Base-by-base conservation (phyloP, 2,329 filamentous ascomycete species). In the Arthrobotrys entomopaga region DNA sequence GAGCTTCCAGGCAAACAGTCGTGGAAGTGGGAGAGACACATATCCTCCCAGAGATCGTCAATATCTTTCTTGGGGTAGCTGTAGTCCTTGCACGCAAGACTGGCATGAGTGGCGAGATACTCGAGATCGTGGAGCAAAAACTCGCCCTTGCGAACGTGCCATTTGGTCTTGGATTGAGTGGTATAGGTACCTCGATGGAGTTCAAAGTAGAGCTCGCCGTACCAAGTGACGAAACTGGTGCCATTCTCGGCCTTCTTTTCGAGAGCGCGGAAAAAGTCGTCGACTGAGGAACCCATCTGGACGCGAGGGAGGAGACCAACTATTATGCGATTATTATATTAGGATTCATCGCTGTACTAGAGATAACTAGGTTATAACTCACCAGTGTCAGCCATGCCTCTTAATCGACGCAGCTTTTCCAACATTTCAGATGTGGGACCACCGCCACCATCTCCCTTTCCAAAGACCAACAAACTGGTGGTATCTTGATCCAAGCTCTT, bases 151-250 rank as follows among this genome's bases (percentile, higher is more conserved):
- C 95, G 88, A 81, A 98, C 99, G 84, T 96, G 94, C 78, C 88
- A 88, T 84, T 99, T 99, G 84, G 97, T 99, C 83, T 97, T 97
- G 72, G 93, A 91, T 81, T 98, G 94, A 0, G 94, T 97, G 2
- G 95, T 99, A 82, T 98, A 98, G 11, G 94, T 98, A 61, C 95
- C 95, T 73, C 95, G 91, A 81, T 99, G 95, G 56, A 99, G 87
- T 82, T 99, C 95, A 81, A 99, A 97, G 83, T 99, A 99, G 7
- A 99, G 86, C 83, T 99, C 95, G 48, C 95, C 95, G 80, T 97
- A 97, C 95, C 95, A 99, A 0, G 95, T 98, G 22, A 93, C 91
- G 63, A 97, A 90, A 16, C 92, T 86, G 1, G 88, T 87, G 42
- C 81, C 81, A 16, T 80, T 77, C 13, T 77, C 81, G 26, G 88